Percentiles rank a stretch among this genome's conserved stretches.
These are phyloP conservation scores for Gremmenia infestans DNA, from an alignment of 2,329 filamentous ascomycete species.

Conservation along the genomic window DNA sequence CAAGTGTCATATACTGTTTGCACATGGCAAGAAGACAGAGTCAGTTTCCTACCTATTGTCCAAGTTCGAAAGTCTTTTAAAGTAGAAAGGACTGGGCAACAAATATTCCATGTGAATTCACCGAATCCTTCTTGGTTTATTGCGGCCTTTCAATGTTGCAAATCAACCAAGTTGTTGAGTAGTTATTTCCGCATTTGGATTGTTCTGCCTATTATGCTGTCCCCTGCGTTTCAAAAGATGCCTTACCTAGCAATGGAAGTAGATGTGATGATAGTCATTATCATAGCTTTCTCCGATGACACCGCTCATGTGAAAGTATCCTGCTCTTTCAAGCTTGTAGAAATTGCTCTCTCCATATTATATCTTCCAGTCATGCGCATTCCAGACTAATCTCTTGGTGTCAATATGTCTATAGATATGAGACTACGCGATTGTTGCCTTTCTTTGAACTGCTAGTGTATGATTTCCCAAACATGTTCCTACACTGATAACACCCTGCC, in stretches of 20 bases:
- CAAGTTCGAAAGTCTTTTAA: slow-evolving; percentile 42
- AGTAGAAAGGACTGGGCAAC: slow-evolving; percentile 1
- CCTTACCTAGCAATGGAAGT: no score
- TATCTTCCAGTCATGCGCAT: no score
- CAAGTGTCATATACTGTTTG: slow-evolving; percentile 45
- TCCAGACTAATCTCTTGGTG: background rate
- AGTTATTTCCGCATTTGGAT: no score
- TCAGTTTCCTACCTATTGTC: slow-evolving; percentile 38
- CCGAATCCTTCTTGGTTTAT: background rate
- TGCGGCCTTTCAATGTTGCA: background rate
- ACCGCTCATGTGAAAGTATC: no score
- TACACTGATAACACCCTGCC: slow-evolving; percentile 15
- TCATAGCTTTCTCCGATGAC: no score
- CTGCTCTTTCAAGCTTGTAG: no score
- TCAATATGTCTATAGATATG: slow-evolving; percentile 34
- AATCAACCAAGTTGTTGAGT: no score
- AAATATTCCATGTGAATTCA: background rate
- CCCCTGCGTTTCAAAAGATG: no score
- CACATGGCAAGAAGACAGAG: slow-evolving; percentile 11
- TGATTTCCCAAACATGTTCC: no score
- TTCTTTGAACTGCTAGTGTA: slow-evolving; percentile 10
- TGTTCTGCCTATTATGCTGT: no score
- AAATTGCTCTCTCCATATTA: no score
- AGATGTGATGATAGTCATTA: no score
- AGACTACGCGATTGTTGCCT: slow-evolving; percentile 40